Conservation (phyloP, 306 rosid species). For the Begonia fuchsioides region DNA sequence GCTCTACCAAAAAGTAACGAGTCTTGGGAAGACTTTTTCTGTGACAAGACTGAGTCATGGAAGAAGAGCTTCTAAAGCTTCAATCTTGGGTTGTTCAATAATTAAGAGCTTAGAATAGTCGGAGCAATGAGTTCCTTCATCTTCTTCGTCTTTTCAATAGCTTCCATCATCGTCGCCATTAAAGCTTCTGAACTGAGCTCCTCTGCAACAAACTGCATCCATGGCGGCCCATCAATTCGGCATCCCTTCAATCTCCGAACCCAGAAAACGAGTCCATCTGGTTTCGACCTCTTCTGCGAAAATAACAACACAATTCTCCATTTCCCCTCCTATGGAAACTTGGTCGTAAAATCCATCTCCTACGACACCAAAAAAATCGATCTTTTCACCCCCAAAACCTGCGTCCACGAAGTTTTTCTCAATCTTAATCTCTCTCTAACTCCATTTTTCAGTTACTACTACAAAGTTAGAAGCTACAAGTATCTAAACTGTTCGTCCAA, state of each 20-base stretch:
- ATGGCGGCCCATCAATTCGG: slow-evolving; percentile 19
- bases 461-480: slow-evolving; percentile 28
- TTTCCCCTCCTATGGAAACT: slow-evolving; percentile 39
- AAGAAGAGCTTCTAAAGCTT: too few relatives aligned
- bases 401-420: slow-evolving; percentile 51
- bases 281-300: slow-evolving; percentile 26
- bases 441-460: slow-evolving; percentile 30
- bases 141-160: slow-evolving; percentile 25
- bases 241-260: slow-evolving; percentile 33
- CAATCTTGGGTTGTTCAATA: too few relatives aligned
- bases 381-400: slow-evolving; percentile 48
- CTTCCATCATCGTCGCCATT: slow-evolving; percentile 18
- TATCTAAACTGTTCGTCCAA: slow-evolving; percentile 48
- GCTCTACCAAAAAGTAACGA: too few relatives aligned
- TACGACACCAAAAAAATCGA: slow-evolving; percentile 35
- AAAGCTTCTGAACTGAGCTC: slow-evolving; percentile 10
- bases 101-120: neutral
- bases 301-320: slow-evolving; percentile 39
- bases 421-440: slow-evolving; percentile 54
- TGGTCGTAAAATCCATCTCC: slow-evolving; percentile 54
- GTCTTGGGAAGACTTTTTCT: too few relatives aligned
- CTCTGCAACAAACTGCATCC: slow-evolving; percentile 17
- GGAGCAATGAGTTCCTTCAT: slow-evolving; percentile 6
- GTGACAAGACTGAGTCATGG: too few relatives aligned
- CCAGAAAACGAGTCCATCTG: slow-evolving; percentile 6